Evolutionary conservation across 257 asterid species (phyloP).

Genomic region (Ajuga chamaepitys): DNA sequence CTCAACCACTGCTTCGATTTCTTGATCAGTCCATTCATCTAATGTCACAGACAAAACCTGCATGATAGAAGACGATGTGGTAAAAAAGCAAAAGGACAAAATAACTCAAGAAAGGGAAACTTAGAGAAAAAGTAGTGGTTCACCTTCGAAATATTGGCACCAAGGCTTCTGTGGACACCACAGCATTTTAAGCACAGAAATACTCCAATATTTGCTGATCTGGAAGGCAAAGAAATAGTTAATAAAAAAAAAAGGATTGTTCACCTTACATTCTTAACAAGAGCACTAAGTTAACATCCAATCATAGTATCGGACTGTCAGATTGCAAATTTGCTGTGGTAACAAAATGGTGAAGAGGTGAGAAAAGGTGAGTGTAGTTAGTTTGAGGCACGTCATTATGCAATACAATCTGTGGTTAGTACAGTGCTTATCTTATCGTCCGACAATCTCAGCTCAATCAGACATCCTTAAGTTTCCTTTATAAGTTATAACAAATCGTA

Average conservation of each 20-base stretch:
- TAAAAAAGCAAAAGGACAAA: not conserved
- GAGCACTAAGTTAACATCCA: not conserved
- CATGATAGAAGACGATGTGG: conserved; percentile 7
- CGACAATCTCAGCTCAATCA: too few relatives aligned
- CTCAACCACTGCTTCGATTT: conserved; percentile 82
- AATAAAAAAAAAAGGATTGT: not conserved
- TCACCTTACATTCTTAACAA: not conserved
- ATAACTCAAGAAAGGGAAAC: not conserved
- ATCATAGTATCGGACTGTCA: not conserved
- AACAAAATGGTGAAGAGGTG: too few relatives aligned
- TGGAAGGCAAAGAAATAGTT: conserved; percentile 21
- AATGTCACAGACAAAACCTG: conserved; percentile 96
- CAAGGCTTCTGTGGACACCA: conserved; percentile 91
- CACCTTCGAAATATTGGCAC: conserved; percentile 77
- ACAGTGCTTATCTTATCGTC: too few relatives aligned
- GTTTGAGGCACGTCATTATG: too few relatives aligned
- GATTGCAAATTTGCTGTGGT: too few relatives aligned
- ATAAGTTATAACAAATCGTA: too few relatives aligned
- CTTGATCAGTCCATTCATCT: conserved; percentile 96
- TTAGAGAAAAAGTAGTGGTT: not conserved
- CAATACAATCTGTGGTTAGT: too few relatives aligned
- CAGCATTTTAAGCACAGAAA: conserved; percentile 92
- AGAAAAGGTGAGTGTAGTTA: too few relatives aligned
- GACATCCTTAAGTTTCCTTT: too few relatives aligned
- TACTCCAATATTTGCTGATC: conserved; percentile 92